Evolutionary conservation across 768 basidiomycete species (phyloP), one percentile per base, ranked within the genome.

Genomic region (Gloeopeniophorella convolvens): DNA sequence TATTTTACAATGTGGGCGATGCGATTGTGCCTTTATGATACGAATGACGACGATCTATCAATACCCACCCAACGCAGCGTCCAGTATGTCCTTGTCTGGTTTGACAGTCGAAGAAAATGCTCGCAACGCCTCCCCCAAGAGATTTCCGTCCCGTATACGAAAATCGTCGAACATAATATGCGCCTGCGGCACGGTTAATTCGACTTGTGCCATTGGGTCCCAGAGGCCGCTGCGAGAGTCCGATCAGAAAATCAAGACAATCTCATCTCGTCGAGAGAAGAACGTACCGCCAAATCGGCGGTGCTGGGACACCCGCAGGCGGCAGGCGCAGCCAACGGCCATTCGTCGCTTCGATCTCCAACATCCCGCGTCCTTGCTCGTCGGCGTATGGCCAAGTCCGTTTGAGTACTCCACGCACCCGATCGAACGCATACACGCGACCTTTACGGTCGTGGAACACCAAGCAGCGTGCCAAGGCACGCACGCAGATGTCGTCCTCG

Each of bases 131-230:
- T 75, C 68, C 27, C 60, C 59, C 5, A 73, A 35, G 11, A 72
- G 61, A 50, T 73, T 69, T 11, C 74, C 70, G 49, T 76, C 73
- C 5, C 68, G 66, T 9, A 75, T 54, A 18, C 70, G 66, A 59
- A 74, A 75, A 15, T 68, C 56, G 34, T 68, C 66, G 41, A 74
- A 75, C 6, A 66, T 70, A 26, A 74, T 63, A 36, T 75, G 71
- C 4, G 63, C 56, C 4, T 68, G 65, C 11, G 65, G 56, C 16
- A 68, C 58, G 51, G 69, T 65, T 4, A 76, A 43, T 46, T 73
- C 68, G 11, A 71, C 50, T 9, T 57, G 52, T 8, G 58, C 58
- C 52, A 66, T 55, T 1, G 72, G 72, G 48, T 70, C 62, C 30
- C 51, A 45, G 26, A 63, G 59, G 37, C 33, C 32, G 20, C 12